Base-by-base conservation (phyloP, 768 basidiomycete genomes). In the Collybiopsis luxurians region DNA sequence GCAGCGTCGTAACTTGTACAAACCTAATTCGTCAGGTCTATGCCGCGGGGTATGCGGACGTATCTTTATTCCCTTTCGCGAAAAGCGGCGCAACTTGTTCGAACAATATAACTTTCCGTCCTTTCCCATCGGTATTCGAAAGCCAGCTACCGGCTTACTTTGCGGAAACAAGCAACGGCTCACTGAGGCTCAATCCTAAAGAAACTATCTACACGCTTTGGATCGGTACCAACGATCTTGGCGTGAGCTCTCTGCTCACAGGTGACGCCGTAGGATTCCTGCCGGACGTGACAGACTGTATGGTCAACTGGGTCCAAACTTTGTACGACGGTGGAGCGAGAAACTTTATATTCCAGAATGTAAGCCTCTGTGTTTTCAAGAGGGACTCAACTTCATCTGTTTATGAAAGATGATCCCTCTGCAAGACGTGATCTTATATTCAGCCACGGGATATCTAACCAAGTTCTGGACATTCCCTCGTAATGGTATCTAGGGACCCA, bases 321-420 rank as follows among this genome's bases (percentile, higher is more conserved):
- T 63, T 88, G 38, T 85, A 87, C 62, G 64, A 76, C 11, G 75
- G 68, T 48, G 86, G 87, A 4, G 86, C 83, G 3, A 74, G 85
- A 44, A 85, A 88, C 62, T 86, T 88, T 63, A 66, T 88, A 49
- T 84, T 88, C 72, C 84, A 86, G 60, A 87, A 86, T 61, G 86
- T 85, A 58, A 68, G 82, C 63, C 21, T 27, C 24, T 55, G n/a
- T 42, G 19, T 42, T 47, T 23, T 12, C 39, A 36, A 10, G 11
- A 4, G 28, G 17, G 15, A 27, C 6, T 10, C 19, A 27, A 48
- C 2, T 10, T 40, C 42, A 54, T 26, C 31, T 11, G 19, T 44
- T 9, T 34, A n/a, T 43, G n/a, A 9, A 59, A 84, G 83, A 83
- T 86, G 73, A 75, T 84, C 47, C 85, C 84, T 3, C 71, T 86